Evolutionary conservation across 805 yeast genomes (phyloP).

Genomic region (Cyberlindnera xylosilytica): DNA sequence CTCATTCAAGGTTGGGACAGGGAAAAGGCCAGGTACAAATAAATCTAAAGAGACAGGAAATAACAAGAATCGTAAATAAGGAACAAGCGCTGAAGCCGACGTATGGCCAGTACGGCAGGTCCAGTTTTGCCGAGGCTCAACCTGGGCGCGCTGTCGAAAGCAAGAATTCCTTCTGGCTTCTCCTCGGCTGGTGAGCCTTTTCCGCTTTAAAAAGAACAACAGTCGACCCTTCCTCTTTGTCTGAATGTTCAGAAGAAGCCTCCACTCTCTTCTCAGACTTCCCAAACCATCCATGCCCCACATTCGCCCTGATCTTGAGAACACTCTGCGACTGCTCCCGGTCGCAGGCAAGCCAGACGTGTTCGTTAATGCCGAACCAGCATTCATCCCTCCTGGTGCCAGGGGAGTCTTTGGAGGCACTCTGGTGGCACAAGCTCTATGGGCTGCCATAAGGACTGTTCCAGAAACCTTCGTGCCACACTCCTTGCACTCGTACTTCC

Average conservation of each 20-base stretch:
- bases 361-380: constrained; percentile 16
- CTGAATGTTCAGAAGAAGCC: background rate
- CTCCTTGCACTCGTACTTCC: constrained; percentile 61
- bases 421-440: constrained; percentile 59
- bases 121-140: background rate
- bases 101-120: too few species aligned
- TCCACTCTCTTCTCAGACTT: background rate
- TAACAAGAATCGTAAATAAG: too few species aligned
- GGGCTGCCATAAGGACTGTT: constrained; percentile 55
- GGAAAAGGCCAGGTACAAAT: too few species aligned
- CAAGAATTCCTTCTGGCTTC: too few species aligned
- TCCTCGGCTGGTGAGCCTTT: too few species aligned
- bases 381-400: constrained; percentile 47
- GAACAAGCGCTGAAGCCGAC: too few species aligned
- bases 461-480: constrained; percentile 49
- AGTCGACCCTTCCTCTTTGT: background rate
- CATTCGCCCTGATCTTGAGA: constrained; percentile 17
- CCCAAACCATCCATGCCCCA: constrained; percentile 10
- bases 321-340: constrained; percentile 13
- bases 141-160: too few species aligned
- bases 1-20: too few species aligned
- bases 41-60: too few species aligned
- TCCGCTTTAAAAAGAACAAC: too few species aligned
- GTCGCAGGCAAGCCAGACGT: constrained; percentile 13
- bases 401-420: constrained; percentile 74